Base-by-base conservation (phyloP, 768 basidiomycete genomes). In the Tulasnella sp. region DNA sequence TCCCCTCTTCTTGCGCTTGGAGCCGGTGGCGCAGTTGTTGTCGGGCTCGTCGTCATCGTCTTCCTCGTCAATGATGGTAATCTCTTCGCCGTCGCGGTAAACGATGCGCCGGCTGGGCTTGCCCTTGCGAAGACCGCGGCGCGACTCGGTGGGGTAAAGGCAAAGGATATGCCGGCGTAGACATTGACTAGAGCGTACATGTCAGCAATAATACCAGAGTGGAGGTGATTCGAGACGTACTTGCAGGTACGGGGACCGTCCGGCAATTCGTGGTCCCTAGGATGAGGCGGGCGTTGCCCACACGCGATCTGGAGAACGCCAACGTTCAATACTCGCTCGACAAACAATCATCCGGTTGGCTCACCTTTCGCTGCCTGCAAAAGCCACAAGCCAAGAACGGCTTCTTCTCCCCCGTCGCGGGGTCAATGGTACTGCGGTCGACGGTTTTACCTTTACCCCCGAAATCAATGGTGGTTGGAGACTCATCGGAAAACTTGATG, bases 341-440 rank as follows among this genome's bases (percentile, higher is more conserved):
- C n/a, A n/a, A n/a, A n/a, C n/a, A n/a, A n/a, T n/a, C n/a, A n/a
- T n/a, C n/a, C 15, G 2, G 2, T 7, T 27, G 17, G 21, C 50
- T 37, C 27, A 52, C 50, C 37, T 57, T 57, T 3, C 55, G 55
- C 6, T 48, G 55, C 32, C 55, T 29, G 37, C 55, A 57, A 32
- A 57, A 57, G 15, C 29, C 55, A 29, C 55, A 57, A 21, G 55
- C 55, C 42, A 57, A 46, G 55, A 57, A 57, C 43, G 55, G 55
- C 46, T 48, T 57, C 42, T 57, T 57, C 29, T 57, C 55, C 4
- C 19, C 21, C 7, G 39, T 27, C 3, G 39, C 39, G 8, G 35
- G 3, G 35, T 52, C 52, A 2, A 40, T 19, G 8, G 25, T 39
- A 5, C 37, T 54, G 19, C 36, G 17, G 27, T 54, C 39, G 19